phyloP scores from a whole-genome alignment of 148 eudicot genomes.

The Rhododendron kiyosumense region DNA sequence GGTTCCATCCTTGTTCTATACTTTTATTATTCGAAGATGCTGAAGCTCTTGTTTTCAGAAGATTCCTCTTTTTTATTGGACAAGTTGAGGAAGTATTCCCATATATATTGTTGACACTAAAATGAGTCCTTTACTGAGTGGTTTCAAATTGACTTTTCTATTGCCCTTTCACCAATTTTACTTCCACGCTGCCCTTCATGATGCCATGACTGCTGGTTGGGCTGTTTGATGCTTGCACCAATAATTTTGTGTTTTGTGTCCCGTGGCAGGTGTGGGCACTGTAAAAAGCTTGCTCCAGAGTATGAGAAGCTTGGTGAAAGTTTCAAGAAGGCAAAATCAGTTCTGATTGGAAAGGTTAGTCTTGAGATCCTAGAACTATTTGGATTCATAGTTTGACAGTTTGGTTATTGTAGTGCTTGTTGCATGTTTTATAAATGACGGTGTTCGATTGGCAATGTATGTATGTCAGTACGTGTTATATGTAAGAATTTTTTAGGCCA shows the following conservation, averaged over 20 bases:
- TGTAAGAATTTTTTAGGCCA: not conserved
- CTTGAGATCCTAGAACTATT: not conserved
- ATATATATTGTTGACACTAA: not conserved
- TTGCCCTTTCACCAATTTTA: not conserved
- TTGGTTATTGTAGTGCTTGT: not conserved
- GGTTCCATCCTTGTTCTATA: not conserved
- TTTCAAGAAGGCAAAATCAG: conserved; percentile 88
- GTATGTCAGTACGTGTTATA: no score
- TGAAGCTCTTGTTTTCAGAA: not conserved
- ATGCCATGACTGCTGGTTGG: not conserved
- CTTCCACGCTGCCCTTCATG: not conserved
- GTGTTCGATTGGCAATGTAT: no score
- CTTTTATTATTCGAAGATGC: not conserved
- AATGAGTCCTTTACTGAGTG: not conserved
- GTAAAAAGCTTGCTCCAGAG: conserved; percentile 96
- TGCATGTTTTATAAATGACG: not conserved
- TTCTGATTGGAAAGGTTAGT: conserved; percentile 90
- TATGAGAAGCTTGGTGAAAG: conserved; percentile 91
- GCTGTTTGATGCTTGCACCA: not conserved
- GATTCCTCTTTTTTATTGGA: not conserved
- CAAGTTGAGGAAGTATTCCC: not conserved
- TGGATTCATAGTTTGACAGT: not conserved
- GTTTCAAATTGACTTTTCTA: not conserved
- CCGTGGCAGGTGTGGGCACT: conserved; percentile 86
- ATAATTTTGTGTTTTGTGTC: not conserved